These are phyloP conservation scores for Amaranthus tricolor DNA, from an alignment of 179 eudicot genomes.

Conservation along the genomic window DNA sequence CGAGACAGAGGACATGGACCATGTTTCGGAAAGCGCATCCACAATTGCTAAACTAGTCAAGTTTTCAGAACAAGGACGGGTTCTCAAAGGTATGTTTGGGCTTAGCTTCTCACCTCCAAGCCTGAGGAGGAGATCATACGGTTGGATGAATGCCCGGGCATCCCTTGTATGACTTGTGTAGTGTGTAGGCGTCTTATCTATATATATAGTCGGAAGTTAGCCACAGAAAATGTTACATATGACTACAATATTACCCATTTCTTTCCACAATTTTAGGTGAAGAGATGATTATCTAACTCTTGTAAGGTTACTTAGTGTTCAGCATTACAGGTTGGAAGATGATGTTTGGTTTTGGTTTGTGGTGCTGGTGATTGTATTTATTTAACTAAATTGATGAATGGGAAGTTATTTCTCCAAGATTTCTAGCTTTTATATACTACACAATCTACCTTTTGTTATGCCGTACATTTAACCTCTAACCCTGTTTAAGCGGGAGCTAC, in stretches of 20 bases:
- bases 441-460: no score
- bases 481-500: no score
- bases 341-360: slow-evolving; percentile 1
- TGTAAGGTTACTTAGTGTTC: background rate
- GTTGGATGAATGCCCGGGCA: slow-evolving; percentile 47
- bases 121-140: slow-evolving; percentile 40
- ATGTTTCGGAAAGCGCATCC: slow-evolving; percentile 61
- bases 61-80: slow-evolving; percentile 48
- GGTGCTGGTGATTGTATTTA: slow-evolving; percentile 13
- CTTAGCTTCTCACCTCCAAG: slow-evolving; percentile 63
- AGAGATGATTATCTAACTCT: background rate
- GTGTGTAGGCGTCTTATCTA: slow-evolving; percentile 10
- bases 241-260: background rate
- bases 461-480: no score
- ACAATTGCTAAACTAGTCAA: slow-evolving; percentile 65
- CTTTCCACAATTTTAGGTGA: slow-evolving; percentile 17
- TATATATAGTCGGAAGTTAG: slow-evolving; percentile 17
- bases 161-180: slow-evolving; percentile 30
- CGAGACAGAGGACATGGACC: slow-evolving; percentile 54
- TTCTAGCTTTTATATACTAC: background rate
- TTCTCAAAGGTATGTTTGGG: slow-evolving; percentile 71
- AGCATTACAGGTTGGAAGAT: background rate
- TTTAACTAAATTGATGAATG: slow-evolving; percentile 11
- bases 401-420: background rate
- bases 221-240: slow-evolving; percentile 14